A percentile compares a stretch with the other conserved stretches of the same genome.
Evolutionary conservation across 2,329 filamentous ascomycete genomes (phyloP).

Genomic region (Tolypocladium tropicale): DNA sequence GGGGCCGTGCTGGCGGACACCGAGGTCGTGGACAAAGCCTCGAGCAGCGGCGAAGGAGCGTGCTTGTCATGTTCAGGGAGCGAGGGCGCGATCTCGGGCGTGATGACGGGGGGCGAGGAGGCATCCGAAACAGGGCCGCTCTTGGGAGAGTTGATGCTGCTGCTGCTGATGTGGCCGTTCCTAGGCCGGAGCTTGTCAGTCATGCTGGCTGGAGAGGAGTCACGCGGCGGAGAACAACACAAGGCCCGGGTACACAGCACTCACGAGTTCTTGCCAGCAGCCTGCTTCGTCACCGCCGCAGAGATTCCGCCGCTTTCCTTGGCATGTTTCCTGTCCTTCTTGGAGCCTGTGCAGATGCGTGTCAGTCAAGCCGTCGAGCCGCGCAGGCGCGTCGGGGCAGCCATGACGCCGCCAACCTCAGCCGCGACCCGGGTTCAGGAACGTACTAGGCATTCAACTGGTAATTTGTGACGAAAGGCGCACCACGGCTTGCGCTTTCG

Average conservation of each 20-base stretch:
- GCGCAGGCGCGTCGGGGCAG: slow-evolving; percentile 5
- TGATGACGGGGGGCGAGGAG: slow-evolving; percentile 32
- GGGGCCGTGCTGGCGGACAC: slow-evolving; percentile 36
- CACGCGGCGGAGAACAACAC: slow-evolving; percentile 13
- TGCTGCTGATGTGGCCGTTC: slow-evolving; percentile 14
- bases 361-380: slow-evolving; percentile 10
- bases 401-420: not conserved
- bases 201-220: slow-evolving; percentile 12
- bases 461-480: not conserved
- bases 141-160: slow-evolving; percentile 21
- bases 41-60: slow-evolving; percentile 34
- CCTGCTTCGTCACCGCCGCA: slow-evolving; percentile 42
- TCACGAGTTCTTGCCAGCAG: slow-evolving; percentile 41
- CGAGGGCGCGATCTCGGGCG: slow-evolving; percentile 34
- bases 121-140: slow-evolving; percentile 29
- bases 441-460: not conserved
- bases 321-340: slow-evolving; percentile 45
- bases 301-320: slow-evolving; percentile 42
- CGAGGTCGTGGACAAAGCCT: slow-evolving; percentile 38
- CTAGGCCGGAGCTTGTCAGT: slow-evolving; percentile 11
- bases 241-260: slow-evolving; percentile 13
- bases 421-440: not conserved
- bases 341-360: slow-evolving; percentile 25
- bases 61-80: slow-evolving; percentile 31
- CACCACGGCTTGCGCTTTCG: not conserved